Evolutionary conservation across 2,329 filamentous ascomycete genomes (phyloP), one percentile per base, ranked within the genome.

Genomic region (Metarhizium album): DNA sequence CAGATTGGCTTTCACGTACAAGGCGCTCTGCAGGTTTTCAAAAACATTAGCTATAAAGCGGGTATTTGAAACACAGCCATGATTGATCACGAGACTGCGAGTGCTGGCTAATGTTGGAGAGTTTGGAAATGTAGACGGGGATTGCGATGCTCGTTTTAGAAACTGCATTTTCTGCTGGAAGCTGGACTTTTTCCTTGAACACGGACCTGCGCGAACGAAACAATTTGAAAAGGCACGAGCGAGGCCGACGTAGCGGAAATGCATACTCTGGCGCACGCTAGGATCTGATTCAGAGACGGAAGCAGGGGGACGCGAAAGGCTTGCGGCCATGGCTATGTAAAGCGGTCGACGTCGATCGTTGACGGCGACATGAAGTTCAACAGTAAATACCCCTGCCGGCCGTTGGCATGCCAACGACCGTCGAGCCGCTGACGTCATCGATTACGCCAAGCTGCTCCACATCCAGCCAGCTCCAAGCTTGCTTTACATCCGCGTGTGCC

Each of bases 131-230:
- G 59, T 59, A 4, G 63, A 67, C n/a, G 55, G 54, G n/a, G 57
- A 58, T 23, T 60, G 58, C 14, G 59, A 64, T 49, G 38, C 58
- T 52, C 46, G 55, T 16, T 22, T 62, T 18, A 49, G 55, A 13
- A 58, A 62, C 37, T 53, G 50, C 7, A n/a, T 56, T 16, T 67
- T 64, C 45, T 68, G 69, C 14, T 75, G 70, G 71, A 61, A 65
- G 2, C 67, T 77, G 0, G 72, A 76, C 51, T 76, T 76, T 52
- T 70, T 73, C 1, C 73, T 76, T 46, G 67, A 70, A 0, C n/a
- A 66, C 63, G 11, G 74, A 75, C 53, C 59, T 76, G 0, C 75
- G 75, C 51, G n/a, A n/a, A n/a, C n/a, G n/a, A n/a, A n/a, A n/a
- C 52, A 72, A 76, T 53, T 55, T 76, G 8, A 64, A n/a, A n/a